Evolutionary conservation across 176 grass and related monocot species (phyloP).

Genomic region (Zoysia pacifica): DNA sequence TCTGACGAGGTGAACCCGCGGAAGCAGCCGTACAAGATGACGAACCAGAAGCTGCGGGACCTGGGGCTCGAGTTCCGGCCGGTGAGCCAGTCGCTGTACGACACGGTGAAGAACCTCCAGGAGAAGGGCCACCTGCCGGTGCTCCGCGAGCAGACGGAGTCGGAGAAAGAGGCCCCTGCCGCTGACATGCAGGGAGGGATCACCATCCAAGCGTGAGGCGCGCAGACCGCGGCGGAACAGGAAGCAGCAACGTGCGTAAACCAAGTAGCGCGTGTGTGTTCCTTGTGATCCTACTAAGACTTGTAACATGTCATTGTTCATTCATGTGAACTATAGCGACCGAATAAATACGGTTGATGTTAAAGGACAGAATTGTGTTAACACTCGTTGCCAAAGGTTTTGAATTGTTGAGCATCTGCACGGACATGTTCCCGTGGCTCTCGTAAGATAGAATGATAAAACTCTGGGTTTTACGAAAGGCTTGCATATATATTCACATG

Average conservation of each 20-base stretch:
- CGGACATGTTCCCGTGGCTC: not conserved
- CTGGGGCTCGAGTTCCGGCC: constrained; percentile 67
- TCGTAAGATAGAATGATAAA: not conserved
- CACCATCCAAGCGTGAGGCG: constrained; percentile 38
- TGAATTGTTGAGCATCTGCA: not conserved
- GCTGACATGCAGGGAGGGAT: constrained; percentile 31
- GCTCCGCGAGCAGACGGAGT: constrained; percentile 37
- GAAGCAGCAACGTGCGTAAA: constrained; percentile 16
- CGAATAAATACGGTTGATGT: constrained; percentile 42
- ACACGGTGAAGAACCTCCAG: constrained; percentile 75
- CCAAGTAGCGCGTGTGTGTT: constrained; percentile 11
- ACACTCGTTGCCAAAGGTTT: not conserved
- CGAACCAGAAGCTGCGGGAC: constrained; percentile 72
- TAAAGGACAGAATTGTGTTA: not conserved
- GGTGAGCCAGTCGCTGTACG: constrained; percentile 60
- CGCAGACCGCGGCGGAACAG: not conserved
- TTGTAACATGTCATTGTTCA: constrained; percentile 17
- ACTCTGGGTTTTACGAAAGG: not conserved
- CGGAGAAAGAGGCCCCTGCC: not conserved
- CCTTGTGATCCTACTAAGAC: not conserved
- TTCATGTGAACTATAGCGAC: constrained; percentile 28
- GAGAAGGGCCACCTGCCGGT: constrained; percentile 74
- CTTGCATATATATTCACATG: not conserved
- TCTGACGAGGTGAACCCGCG: constrained; percentile 79
- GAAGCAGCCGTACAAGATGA: constrained; percentile 74